Base-by-base conservation (phyloP, 1,284 basidiomycete species). In the Trichosporon sp. region DNA sequence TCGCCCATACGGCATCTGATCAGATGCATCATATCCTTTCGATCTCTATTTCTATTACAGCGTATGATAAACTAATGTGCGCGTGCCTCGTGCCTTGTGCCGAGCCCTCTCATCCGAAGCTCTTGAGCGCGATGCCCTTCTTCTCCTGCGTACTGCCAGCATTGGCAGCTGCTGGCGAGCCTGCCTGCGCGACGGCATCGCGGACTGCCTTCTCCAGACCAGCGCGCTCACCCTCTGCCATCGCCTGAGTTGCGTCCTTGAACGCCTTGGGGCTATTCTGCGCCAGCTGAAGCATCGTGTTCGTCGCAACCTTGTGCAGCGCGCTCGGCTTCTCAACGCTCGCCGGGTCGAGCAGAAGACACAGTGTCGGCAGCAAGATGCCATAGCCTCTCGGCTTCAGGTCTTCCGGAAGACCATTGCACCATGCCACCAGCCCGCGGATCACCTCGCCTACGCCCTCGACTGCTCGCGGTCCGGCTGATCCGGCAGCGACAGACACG, bases 201-300 rank as follows among this genome's bases (percentile, higher is more conserved):
- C 94, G 84, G 34, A 97, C 86, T 0, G 89, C 88, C 37, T 84
- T 84, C 76, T 98, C 95, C 59, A 98, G 80, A 19, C 85, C 77
- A 37, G 88, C 86, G 61, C 87, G 81, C 16, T 85, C 83, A 0
- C 83, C 78, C 8, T 83, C 78, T 16, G 89, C 86, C 58, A 98
- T 83, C 36, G 86, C 86, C 2, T 82, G 84, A 3, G 91, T 89
- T 2, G 90, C 92, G 58, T 93, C 90, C 76, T 92, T 94, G 85
- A 98, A 97, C 16, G 89, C 85, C 3, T 81, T 77, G 0, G 94
- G 90, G 2, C 88, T 86, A 0, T 84, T 81, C 0, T 89, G 86
- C 0, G 94, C 95, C 58, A 93, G 87, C 2, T 84, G 81, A 19
- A 98, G 82, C 4, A 97, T 79, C 61, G 94, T 90, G 9, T 84